Evolutionary conservation across 305 asterid species (phyloP), one percentile per base, ranked within the genome.

Genomic region (Solanum chacoense): DNA sequence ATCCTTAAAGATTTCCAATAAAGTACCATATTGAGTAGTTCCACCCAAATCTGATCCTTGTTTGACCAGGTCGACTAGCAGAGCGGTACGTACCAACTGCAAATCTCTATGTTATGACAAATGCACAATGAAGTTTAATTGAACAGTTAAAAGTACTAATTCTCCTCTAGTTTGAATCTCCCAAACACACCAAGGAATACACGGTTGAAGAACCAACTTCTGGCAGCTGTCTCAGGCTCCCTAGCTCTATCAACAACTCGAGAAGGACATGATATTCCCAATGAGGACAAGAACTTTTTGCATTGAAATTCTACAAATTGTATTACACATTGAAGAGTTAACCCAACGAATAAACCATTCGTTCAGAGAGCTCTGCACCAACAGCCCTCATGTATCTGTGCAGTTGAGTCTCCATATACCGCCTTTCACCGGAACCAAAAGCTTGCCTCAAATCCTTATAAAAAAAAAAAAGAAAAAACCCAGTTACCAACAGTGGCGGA

Each of bases 311-410:
- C 31, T 6, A 22, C 20, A 76, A 76, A 76, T 11, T 76, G 31
- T 35, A 76, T 76, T 22, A 35, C 77, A 32, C 87, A 85, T 75
- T 59, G 69, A 24, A 85, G 77, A 34, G 72, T 94, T 95, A 96
- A 74, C 92, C 94, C 18, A 91, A 91, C 11, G 92, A 92, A 93
- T 93, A 96, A 74, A 94, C 98, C 96, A 96, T 95, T 88, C 93
- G 92, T 90, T 93, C 91, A 36, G 98, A 93, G 78, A 97, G 99
- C 89, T 96, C 98, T 7, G 89, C 84, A 69, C 99, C 99, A 90
- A 96, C 98, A 79, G 89, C 96, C 86, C 89, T 91, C 87, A 86
- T 91, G 89, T 95, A 95, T 88, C 93, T 90, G 85, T 86, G 94
- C 90, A 97, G 84, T 92, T 91, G 97, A 76, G 87, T 90, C 90